Base-by-base conservation (phyloP, 768 basidiomycete genomes). In the Grammothele lineata region DNA sequence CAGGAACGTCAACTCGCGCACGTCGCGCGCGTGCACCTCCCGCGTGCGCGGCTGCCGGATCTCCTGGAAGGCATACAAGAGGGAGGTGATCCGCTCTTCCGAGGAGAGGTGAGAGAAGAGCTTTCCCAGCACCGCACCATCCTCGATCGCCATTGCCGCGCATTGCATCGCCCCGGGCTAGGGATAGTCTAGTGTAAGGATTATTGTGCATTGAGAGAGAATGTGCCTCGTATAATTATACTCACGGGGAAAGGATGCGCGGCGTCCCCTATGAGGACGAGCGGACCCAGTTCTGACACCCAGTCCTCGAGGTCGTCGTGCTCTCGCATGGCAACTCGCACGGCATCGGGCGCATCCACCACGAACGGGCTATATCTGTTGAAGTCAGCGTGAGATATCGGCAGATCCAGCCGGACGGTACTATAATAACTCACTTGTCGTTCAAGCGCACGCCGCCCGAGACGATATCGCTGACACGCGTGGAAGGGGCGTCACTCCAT, bases 81-180 rank as follows among this genome's bases (percentile, higher is more conserved):
- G 59, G 39, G 54, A 57, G 5, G 37, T 43, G 45, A 70, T 64
- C 43, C 69, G 67, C 21, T 60, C 61, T 19, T 51, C 42, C 6
- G 37, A 34, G 35, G 51, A 51, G 15, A 70, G 56, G 45, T 66
- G 67, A 4, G 66, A 62, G 59, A 72, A 71, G 22, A 72, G 56
- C 48, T 65, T 68, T 25, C 63, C 69, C 9, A 72, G 58, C 3
- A 70, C 66, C 8, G 67, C 67, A 4, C 68, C 68, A 46, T 72
- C 70, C 40, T 72, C 70, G 23, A 70, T 46, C 7, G 62, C 65
- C 65, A 70, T 68, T 19, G 64, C 63, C 7, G 62, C 53, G 10
- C 57, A 61, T 45, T 71, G 69, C 5, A 65, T 54, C 4, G 60
- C 47, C 10, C 62, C 62, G 3, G 67, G 65, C 66, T 69, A 23